Percentiles rank a stretch among this genome's conserved stretches.
Evolutionary conservation across 2,329 filamentous ascomycete species (phyloP).

Genomic region (Fusarium nisikadoi): DNA sequence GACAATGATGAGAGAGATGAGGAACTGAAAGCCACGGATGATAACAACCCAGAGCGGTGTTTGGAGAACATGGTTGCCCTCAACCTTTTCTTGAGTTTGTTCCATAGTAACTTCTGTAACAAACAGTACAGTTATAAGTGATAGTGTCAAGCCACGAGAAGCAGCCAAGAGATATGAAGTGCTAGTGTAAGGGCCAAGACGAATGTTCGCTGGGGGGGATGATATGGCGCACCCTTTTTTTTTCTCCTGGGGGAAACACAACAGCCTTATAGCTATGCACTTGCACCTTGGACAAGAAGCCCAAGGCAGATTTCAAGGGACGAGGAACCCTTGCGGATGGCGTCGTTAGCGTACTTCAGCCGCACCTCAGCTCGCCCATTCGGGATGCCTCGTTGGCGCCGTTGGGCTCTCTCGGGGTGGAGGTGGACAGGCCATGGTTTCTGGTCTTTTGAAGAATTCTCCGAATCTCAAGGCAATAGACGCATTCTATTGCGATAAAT

Average conservation of each 20-base stretch:
- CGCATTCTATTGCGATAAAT: too few relatives aligned
- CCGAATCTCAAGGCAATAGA: not conserved
- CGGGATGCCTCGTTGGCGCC: slow-evolving; percentile 8
- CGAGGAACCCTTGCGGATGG: slow-evolving; percentile 24
- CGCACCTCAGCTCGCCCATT: slow-evolving; percentile 35
- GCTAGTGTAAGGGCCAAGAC: slow-evolving; percentile 1
- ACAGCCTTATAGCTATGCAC: slow-evolving; percentile 8
- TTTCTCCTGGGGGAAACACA: not conserved
- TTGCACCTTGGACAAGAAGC: not conserved
- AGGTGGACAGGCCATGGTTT: not conserved
- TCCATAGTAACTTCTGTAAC: slow-evolving; percentile 19
- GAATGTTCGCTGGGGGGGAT: not conserved
- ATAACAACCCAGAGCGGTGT: slow-evolving; percentile 58
- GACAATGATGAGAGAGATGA: slow-evolving; percentile 57
- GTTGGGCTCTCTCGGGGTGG: slow-evolving; percentile 27
- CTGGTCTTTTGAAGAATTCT: not conserved
- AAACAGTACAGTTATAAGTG: not conserved
- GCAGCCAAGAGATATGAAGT: not conserved
- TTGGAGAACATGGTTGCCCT: slow-evolving; percentile 48
- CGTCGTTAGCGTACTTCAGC: slow-evolving; percentile 42
- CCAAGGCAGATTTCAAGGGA: slow-evolving; percentile 41
- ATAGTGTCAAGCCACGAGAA: not conserved
- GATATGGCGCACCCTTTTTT: not conserved
- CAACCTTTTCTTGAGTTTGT: slow-evolving; percentile 22
- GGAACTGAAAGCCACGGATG: slow-evolving; percentile 53